Conservation (phyloP, 140 eudicot species). For the Cichorium intybus region DNA sequence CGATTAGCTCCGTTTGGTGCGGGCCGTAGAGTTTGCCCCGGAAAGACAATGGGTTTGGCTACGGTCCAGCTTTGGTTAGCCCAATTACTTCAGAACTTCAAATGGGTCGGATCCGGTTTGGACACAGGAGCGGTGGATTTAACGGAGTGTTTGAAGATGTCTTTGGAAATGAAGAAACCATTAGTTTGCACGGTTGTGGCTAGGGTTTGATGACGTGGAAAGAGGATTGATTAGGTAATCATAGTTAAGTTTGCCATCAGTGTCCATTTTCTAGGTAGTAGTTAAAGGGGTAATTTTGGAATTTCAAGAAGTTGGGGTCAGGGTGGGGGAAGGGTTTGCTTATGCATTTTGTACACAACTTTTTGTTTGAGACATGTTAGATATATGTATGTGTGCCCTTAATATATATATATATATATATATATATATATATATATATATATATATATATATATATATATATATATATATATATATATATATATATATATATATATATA, state of each 20-base stretch:
- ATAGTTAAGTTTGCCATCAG: slow-evolving; percentile 9
- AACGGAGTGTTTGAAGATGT: slow-evolving; percentile 75
- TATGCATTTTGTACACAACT: slow-evolving; percentile 26
- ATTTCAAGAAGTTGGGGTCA: background rate
- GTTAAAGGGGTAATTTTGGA: slow-evolving; percentile 26
- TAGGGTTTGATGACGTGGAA: slow-evolving; percentile 44
- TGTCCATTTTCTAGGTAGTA: slow-evolving; percentile 11
- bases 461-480: slow-evolving; percentile 16
- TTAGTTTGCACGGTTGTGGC: slow-evolving; percentile 77
- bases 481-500: background rate
- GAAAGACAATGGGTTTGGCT: slow-evolving; percentile 81
- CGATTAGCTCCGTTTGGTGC: slow-evolving; percentile 91
- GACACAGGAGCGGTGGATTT: slow-evolving; percentile 52
- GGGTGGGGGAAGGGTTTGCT: no score
- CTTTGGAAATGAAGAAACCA: slow-evolving; percentile 83
- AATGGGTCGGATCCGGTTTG: slow-evolving; percentile 45
- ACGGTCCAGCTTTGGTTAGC: slow-evolving; percentile 93
- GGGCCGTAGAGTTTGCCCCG: slow-evolving; percentile 98
- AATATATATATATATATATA: slow-evolving; percentile 6
- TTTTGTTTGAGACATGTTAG: slow-evolving; percentile 24
- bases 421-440: slow-evolving; percentile 23
- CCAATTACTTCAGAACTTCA: slow-evolving; percentile 65
- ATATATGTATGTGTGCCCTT: slow-evolving; percentile 19
- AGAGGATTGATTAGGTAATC: slow-evolving; percentile 2
- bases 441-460: slow-evolving; percentile 11